These are phyloP conservation scores for Rubus idaeus DNA, from an alignment of 306 rosid genomes.

Conservation along the genomic window DNA sequence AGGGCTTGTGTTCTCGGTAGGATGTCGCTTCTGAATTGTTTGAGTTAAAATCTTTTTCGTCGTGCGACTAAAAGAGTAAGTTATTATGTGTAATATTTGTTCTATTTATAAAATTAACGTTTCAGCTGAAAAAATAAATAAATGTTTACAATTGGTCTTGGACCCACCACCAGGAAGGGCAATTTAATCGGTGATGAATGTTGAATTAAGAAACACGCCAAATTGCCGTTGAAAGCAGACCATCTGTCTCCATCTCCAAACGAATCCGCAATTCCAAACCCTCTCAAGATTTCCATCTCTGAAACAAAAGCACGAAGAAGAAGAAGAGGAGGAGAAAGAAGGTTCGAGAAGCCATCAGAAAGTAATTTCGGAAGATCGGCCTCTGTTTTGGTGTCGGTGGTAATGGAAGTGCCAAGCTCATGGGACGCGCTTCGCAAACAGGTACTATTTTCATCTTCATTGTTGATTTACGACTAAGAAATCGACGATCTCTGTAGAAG, in stretches of 20 bases:
- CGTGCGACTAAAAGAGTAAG: no score
- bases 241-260: slow-evolving; percentile 55
- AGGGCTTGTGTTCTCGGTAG: no score
- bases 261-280: slow-evolving; percentile 32
- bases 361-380: slow-evolving; percentile 12
- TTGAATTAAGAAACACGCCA: slow-evolving; percentile 24
- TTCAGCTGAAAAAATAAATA: no score
- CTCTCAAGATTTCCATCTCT: not conserved
- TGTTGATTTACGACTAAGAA: not conserved
- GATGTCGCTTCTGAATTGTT: no score
- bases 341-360: not conserved
- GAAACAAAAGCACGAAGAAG: not conserved
- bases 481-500: not conserved
- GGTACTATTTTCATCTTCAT: slow-evolving; percentile 39
- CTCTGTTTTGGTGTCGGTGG: slow-evolving; percentile 1
- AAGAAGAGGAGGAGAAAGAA: not conserved
- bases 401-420: slow-evolving; percentile 76
- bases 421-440: slow-evolving; percentile 98
- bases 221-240: slow-evolving; percentile 46
- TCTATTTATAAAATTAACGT: no score
- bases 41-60: no score
- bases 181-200: not conserved
- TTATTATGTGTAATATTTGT: no score
- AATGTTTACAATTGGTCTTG: not conserved
- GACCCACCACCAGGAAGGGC: not conserved